Evolutionary conservation across 73 alveolate genomes (phyloP), one percentile per base, ranked within the genome.

Genomic region (Halteria grandinella): DNA sequence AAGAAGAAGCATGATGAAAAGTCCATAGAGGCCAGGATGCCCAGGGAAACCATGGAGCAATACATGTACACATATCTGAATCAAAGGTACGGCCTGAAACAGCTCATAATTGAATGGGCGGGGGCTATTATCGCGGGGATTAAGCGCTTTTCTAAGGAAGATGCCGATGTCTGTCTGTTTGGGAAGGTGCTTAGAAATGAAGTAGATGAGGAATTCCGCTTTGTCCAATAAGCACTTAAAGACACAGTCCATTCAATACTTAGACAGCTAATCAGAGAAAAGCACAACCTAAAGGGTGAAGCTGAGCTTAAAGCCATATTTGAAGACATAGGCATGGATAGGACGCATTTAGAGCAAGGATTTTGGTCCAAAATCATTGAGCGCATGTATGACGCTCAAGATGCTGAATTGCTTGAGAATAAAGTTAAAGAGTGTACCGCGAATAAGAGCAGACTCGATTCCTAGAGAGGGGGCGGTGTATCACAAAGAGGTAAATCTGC

Each of bases 121-220:
- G 62, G 86, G 52, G 72, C 88, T 23, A 88, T 88, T 21, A 88
- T 88, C 33, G 69, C 57, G 29, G 95, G 95, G 2, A 88, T 88
- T 21, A 88, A 75, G 74, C 75, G 73, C 43, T 88, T 44, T 53
- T 88, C 79, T 20, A 88, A 88, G 53, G 86, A 82, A 53, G 88
- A 88, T 47, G 72, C 82, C 43, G 95, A 88, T 51, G 77, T 88
- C 23, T 57, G 89, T 32, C 71, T 88, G 18, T 88, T 88, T 66
- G 95, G 92, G 0, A 88, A 88, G 82, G 78, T 88, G 33, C 57
- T 88, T 44, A 75, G 95, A 82, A 88, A 88, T 75, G 95, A 88
- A 83, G 57, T 88, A 23, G 91, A 88, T 75, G 95, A 88, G 52
- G 79, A 88, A 74, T 89, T 82, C 75, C 71, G 87, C 5, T 59